These are phyloP conservation scores for Rhizophlyctis rosea DNA, from an alignment of 192 early-diverging fungal genomes.

Conservation along the genomic window DNA sequence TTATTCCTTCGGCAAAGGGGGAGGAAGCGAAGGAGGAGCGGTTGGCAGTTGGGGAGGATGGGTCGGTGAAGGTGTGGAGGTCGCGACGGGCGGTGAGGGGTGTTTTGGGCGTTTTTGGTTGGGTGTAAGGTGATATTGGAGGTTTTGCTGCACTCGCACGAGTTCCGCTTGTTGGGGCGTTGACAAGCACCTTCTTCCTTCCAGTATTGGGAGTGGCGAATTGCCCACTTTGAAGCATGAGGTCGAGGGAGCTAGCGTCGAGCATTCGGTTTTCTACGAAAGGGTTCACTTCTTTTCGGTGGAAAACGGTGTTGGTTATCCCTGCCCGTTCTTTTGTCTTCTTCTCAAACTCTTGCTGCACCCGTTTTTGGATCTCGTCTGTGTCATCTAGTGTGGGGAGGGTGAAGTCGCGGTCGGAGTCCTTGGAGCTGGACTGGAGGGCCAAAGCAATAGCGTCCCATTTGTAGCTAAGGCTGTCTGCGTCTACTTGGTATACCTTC, in stretches of 20 bases:
- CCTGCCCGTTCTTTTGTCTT: slow-evolving; percentile 24
- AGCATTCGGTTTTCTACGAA: slow-evolving; percentile 16
- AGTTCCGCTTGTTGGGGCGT: slow-evolving; percentile 8
- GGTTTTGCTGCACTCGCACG: not conserved
- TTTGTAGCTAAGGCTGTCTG: slow-evolving; percentile 42
- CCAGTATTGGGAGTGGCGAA: slow-evolving; percentile 8
- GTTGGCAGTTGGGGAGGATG: slow-evolving; percentile 6
- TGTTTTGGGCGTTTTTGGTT: slow-evolving; percentile 15
- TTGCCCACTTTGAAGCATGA: slow-evolving; percentile 12
- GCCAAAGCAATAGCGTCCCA: slow-evolving; percentile 44
- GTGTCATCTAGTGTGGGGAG: slow-evolving; percentile 27
- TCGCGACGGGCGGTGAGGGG: slow-evolving; percentile 12
- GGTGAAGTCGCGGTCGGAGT: slow-evolving; percentile 14
- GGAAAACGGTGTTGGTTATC: slow-evolving; percentile 10
- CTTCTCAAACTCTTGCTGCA: slow-evolving; percentile 17
- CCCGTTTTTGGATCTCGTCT: slow-evolving; percentile 22
- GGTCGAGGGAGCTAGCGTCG: slow-evolving; percentile 10
- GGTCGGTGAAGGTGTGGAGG: not conserved
- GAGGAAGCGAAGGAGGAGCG: slow-evolving; percentile 7
- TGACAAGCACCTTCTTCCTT: slow-evolving; percentile 16
- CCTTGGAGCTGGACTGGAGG: slow-evolving; percentile 5
- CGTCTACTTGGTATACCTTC: slow-evolving; percentile 24
- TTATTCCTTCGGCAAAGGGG: not conserved
- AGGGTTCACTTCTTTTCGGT: slow-evolving; percentile 15
- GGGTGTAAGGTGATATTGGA: not conserved